Base-by-base conservation (phyloP, 768 basidiomycete genomes). In the Crepidotus variabilis region DNA sequence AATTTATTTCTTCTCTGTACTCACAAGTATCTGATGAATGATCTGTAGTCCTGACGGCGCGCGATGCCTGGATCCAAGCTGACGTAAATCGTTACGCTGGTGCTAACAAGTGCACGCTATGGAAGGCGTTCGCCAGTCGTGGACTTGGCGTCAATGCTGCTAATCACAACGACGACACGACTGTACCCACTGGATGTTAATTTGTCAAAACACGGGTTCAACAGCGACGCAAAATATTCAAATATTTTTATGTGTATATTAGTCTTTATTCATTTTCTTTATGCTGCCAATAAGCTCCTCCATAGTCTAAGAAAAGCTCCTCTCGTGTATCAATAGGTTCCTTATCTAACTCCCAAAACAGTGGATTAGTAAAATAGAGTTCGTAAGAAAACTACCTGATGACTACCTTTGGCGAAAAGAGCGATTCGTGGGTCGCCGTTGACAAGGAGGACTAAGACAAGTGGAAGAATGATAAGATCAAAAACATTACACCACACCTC, bases 61-160 rank as follows among this genome's bases (percentile, higher is more conserved):
- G 80, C 43, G 72, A 77, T 63, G 78, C 78, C 6, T 76, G 74
- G 77, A 72, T 80, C 36, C 79, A 80, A 63, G 78, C 80, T 8
- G 80, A 82, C 61, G 67, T 60, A 22, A 79, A 67, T 55, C 52
- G 68, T 46, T 69, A 65, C 43, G 63, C 54, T 2, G 68, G 68
- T 35, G 65, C 63, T 1, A 67, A 69, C 55, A 43, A 43, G 11
- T 43, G 39, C 18, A 20, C 18, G 3, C 18, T 43, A 3, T 43
- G 39, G 39, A 43, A 60, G 20, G 66, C 55, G 1, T 69, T 69
- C 50, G 68, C 66, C 1, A 66, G 64, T 60, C 58, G 64, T 23
- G 68, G 68, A 14, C 47, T 69, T 50, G 68, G 68, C 39, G 56
- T 61, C 23, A 43, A 43, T 14, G 75, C 35, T 78, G 77, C 76